These are phyloP conservation scores for Cordyceps javanica DNA, from an alignment of 2,329 filamentous ascomycete genomes.

Conservation along the genomic window DNA sequence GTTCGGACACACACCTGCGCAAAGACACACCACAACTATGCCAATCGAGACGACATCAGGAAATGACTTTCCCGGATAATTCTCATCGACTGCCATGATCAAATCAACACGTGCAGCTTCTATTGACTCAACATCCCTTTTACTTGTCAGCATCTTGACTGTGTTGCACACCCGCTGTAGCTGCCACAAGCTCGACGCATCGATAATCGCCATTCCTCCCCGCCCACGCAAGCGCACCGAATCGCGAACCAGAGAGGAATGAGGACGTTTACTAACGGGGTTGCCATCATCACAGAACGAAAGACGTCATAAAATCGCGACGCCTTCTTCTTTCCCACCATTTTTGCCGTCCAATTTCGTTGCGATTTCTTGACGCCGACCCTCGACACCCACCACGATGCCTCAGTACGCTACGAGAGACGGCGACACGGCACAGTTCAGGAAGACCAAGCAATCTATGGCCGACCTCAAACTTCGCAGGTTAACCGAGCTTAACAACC, in stretches of 20 bases:
- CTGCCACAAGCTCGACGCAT: background rate
- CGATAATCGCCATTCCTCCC: background rate
- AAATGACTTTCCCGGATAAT: background rate
- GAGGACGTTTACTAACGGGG: background rate
- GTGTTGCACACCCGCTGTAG: background rate
- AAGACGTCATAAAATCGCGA: background rate
- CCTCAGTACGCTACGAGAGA: slow-evolving; percentile 62
- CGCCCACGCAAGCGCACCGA: slow-evolving; percentile 4
- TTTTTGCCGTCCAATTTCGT: too few relatives aligned
- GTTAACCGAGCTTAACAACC: slow-evolving; percentile 93
- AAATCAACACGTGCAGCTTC: background rate
- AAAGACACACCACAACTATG: background rate
- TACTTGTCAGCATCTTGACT: background rate
- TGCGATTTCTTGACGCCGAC: background rate
- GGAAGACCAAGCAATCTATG: slow-evolving; percentile 99
- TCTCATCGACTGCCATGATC: background rate
- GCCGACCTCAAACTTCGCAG: slow-evolving; percentile 95
- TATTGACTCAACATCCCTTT: background rate
- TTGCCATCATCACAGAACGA: background rate
- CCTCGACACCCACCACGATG: slow-evolving; percentile 38
- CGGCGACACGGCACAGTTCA: slow-evolving; percentile 61
- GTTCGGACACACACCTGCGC: slow-evolving; percentile 6
- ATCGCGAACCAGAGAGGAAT: background rate
- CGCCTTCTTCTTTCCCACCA: slow-evolving; percentile 13
- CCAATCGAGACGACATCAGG: background rate